A percentile compares a stretch with the other conserved stretches of the same genome.
phyloP scores from a whole-genome alignment of 2,329 filamentous ascomycete genomes.

The Colletotrichum aenigma region DNA sequence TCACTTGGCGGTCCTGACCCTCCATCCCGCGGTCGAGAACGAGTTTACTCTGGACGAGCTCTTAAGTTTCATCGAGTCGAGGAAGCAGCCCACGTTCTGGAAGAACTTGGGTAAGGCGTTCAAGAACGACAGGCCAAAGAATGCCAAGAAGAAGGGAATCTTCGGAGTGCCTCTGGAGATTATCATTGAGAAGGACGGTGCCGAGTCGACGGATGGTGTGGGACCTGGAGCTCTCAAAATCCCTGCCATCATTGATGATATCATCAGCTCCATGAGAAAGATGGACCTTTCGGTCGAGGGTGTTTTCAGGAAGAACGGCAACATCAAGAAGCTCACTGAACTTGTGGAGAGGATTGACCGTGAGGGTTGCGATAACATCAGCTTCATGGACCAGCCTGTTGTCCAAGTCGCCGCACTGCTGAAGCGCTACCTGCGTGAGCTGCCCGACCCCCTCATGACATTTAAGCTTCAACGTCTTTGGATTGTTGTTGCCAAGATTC shows the following conservation, averaged over 20 bases:
- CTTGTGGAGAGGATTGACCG: constrained; percentile 85
- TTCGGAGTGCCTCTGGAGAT: constrained; percentile 90
- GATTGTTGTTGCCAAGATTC: constrained; percentile 87
- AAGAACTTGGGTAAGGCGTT: constrained; percentile 97
- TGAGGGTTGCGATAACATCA: constrained; percentile 82
- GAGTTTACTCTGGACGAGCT: constrained; percentile 95
- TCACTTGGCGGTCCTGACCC: constrained; percentile 91
- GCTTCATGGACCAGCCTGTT: constrained; percentile 86
- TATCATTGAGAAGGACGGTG: constrained; percentile 90
- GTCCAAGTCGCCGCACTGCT: constrained; percentile 92
- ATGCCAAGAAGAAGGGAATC: constrained; percentile 87
- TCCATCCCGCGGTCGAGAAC: constrained; percentile 88
- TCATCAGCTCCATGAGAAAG: constrained; percentile 92
- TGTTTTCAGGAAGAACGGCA: constrained; percentile 98
- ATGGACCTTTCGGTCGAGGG: constrained; percentile 99
- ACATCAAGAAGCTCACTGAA: constrained; percentile 92
- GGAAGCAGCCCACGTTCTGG: constrained; percentile 92
- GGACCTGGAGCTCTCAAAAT: constrained; percentile 90
- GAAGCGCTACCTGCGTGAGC: constrained; percentile 92
- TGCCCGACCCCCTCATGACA: constrained; percentile 93
- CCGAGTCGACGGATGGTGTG: constrained; percentile 96
- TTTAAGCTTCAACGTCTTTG: constrained; percentile 93
- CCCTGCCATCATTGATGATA: constrained; percentile 93
- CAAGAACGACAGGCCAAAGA: constrained; percentile 81
- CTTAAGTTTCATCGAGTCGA: constrained; percentile 88